phyloP scores from a whole-genome alignment of 441 rosid species.

The Theobroma grandiflorum region DNA sequence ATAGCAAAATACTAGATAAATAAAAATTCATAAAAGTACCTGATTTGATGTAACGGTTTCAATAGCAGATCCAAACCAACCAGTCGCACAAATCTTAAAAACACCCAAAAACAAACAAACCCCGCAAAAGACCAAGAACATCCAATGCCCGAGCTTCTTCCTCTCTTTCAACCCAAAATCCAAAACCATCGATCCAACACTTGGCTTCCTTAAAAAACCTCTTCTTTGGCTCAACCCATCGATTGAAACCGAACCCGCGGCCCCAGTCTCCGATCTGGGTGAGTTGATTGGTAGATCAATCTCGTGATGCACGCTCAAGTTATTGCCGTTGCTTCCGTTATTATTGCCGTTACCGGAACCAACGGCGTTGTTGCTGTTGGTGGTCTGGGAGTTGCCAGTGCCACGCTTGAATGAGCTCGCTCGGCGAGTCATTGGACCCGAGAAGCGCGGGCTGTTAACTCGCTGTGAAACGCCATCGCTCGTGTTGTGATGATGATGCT shows the following conservation, averaged over 20 bases:
- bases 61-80: conserved; percentile 90
- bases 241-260: conserved; percentile 31
- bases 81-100: conserved; percentile 80
- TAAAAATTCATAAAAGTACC: conserved; percentile 41
- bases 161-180: conserved; percentile 70
- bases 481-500: conserved; percentile 50
- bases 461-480: conserved; percentile 75
- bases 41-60: conserved; percentile 58
- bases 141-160: conserved; percentile 82
- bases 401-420: conserved; percentile 88
- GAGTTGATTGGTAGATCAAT: conserved; percentile 74
- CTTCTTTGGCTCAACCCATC: conserved; percentile 55
- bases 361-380: conserved; percentile 24
- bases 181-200: conserved; percentile 59
- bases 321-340: conserved; percentile 20
- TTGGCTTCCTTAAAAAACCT: conserved; percentile 57
- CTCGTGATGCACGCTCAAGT: conserved; percentile 63
- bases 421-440: conserved; percentile 91
- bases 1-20: not conserved
- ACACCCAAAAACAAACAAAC: conserved; percentile 86
- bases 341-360: conserved; percentile 17
- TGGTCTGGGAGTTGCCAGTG: conserved; percentile 28
- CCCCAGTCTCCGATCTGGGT: conserved; percentile 74
- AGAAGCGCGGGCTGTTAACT: conserved; percentile 86
- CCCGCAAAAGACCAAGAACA: conserved; percentile 84